A percentile compares a stretch with the other conserved stretches of the same genome.
These are phyloP conservation scores for Mrakia hoshinonis DNA, from an alignment of 768 basidiomycete species.

Conservation along the genomic window DNA sequence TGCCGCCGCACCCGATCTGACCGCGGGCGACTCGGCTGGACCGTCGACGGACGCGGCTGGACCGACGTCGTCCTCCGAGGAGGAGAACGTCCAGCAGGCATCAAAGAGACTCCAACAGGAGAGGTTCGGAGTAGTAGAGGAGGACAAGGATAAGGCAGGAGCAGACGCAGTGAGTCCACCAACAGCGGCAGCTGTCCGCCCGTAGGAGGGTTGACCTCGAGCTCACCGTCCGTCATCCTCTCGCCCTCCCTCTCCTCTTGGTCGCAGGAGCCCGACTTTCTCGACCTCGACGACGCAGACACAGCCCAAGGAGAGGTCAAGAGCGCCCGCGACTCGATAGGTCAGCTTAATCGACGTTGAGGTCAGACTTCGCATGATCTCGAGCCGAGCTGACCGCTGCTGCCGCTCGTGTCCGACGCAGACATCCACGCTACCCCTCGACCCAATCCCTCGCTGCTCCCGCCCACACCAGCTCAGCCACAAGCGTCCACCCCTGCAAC, in stretches of 20 bases:
- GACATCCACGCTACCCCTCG: not conserved
- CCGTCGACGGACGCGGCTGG: constrained; percentile 11
- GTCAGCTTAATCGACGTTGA: not conserved
- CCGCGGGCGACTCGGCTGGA: not conserved
- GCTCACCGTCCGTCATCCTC: not conserved
- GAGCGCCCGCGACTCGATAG: not conserved
- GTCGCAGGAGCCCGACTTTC: constrained; percentile 55
- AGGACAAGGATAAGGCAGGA: not conserved
- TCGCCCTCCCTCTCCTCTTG: not conserved
- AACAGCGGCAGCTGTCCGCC: too few species aligned
- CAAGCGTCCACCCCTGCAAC: not conserved
- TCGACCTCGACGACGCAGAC: constrained; percentile 56
- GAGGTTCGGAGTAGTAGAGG: constrained; percentile 10
- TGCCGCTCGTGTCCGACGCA: too few species aligned
- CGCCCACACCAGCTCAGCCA: not conserved
- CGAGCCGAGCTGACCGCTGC: not conserved
- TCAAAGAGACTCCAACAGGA: constrained; percentile 14
- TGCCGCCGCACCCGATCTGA: not conserved
- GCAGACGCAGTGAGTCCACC: constrained; percentile 4
- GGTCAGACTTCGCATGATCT: not conserved
- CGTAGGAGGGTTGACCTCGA: too few species aligned
- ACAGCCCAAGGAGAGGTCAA: not conserved
- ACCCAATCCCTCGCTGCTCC: not conserved
- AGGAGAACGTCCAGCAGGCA: constrained; percentile 32
- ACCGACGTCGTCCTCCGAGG: constrained; percentile 35